phyloP scores from a whole-genome alignment of 441 rosid species.

The Eutrema salsugineum region DNA sequence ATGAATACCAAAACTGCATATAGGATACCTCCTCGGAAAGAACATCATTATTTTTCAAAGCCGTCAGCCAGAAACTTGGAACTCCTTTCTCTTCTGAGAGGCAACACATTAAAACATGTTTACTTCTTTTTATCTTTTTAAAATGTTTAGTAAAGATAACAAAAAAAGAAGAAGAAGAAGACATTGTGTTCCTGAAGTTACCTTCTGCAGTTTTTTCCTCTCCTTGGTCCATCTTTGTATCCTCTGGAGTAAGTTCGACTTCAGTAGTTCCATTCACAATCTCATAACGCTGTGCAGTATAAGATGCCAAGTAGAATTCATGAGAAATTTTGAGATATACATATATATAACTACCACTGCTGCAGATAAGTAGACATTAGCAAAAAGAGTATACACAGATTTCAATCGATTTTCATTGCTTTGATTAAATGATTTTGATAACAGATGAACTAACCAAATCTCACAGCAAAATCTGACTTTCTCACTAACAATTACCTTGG shows the following conservation, averaged over 20 bases:
- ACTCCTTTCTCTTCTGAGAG: constrained; percentile 68
- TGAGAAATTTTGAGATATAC: background rate
- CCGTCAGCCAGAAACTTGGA: constrained; percentile 69
- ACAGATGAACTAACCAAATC: background rate
- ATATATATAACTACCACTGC: background rate
- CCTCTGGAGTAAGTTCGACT: constrained; percentile 43
- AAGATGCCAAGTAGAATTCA: background rate
- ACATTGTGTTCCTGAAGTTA: constrained; percentile 15
- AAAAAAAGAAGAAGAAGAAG: too few species aligned
- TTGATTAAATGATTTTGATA: background rate
- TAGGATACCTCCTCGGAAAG: constrained; percentile 42
- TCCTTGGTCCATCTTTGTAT: constrained; percentile 41
- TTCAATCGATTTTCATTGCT: background rate
- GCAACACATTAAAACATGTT: background rate
- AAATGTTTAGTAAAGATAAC: background rate
- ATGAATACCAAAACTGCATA: background rate
- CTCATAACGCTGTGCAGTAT: constrained; percentile 50
- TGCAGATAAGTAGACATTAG: background rate
- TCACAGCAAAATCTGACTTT: background rate
- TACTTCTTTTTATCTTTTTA: background rate
- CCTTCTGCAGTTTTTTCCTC: constrained; percentile 52
- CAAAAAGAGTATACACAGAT: background rate
- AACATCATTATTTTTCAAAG: constrained; percentile 68
- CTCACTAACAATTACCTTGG: constrained; percentile 41
- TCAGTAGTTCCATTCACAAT: constrained; percentile 76